These are phyloP conservation scores for Solanum tacnaense DNA, from an alignment of 257 asterid species.

Conservation along the genomic window DNA sequence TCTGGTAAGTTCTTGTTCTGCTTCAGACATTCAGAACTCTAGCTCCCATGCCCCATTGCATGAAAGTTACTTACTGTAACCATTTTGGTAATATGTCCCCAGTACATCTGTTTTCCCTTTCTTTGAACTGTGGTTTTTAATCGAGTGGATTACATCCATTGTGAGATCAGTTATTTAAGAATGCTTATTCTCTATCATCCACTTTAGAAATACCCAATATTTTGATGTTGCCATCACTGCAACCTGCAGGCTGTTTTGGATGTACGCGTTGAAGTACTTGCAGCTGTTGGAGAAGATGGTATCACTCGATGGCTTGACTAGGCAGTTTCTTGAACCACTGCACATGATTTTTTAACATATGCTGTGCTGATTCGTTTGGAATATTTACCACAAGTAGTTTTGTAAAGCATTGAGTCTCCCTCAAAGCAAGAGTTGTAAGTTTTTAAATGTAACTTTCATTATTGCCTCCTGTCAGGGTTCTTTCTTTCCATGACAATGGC, in stretches of 20 bases:
- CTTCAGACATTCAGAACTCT: not conserved
- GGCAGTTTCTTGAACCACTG: not conserved
- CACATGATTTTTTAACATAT: not conserved
- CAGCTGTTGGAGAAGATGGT: conserved; percentile 92
- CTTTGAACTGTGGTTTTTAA: not conserved
- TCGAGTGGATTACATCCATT: not conserved
- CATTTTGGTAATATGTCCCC: not conserved
- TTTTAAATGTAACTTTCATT: not conserved
- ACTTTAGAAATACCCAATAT: not conserved
- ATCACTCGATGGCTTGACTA: conserved; percentile 96
- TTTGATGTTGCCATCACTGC: not conserved
- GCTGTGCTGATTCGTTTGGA: not conserved
- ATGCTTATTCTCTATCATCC: not conserved
- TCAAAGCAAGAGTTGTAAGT: conserved; percentile 1
- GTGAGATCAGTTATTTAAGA: not conserved
- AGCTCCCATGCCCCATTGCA: not conserved
- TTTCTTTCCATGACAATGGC: not conserved
- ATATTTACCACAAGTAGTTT: conserved; percentile 2
- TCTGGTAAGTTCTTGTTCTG: conserved; percentile 40
- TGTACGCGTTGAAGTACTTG: conserved; percentile 78
- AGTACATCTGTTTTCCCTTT: not conserved
- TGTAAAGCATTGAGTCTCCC: not conserved
- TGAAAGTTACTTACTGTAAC: not conserved
- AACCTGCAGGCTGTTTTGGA: conserved; percentile 73
- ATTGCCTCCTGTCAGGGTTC: not conserved